These are phyloP conservation scores for Podochytrium sp. DNA, from an alignment of 192 early-diverging fungal species.

Conservation along the genomic window DNA sequence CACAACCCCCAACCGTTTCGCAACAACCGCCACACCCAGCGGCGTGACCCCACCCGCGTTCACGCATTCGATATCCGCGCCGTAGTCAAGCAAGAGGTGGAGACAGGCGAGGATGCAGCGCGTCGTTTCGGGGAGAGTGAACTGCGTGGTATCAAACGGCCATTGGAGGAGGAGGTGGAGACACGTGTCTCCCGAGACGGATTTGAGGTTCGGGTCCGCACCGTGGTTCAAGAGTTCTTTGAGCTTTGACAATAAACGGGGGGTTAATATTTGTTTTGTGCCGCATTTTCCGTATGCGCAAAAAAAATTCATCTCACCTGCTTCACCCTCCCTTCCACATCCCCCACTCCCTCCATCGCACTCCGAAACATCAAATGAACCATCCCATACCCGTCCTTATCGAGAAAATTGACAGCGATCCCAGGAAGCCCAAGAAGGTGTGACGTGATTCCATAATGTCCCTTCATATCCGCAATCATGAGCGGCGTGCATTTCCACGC, in stretches of 20 bases:
- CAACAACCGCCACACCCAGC: conserved; percentile 3
- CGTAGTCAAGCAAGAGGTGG: conserved; percentile 26
- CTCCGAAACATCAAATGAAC: conserved; percentile 41
- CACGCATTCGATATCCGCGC: conserved; percentile 6
- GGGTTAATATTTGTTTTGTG: no score
- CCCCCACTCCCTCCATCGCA: conserved; percentile 6
- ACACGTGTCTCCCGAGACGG: conserved; percentile 40
- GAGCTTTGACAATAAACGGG: no score
- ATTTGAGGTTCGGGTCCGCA: conserved; percentile 43
- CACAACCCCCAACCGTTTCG: background rate
- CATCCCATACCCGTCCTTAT: conserved; percentile 53
- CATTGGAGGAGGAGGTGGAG: conserved; percentile 30
- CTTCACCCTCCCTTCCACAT: conserved; percentile 19
- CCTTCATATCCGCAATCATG: conserved; percentile 58
- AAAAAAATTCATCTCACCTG: no score
- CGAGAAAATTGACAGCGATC: conserved; percentile 52
- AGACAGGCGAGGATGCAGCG: background rate
- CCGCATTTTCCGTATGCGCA: no score
- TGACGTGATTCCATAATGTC: conserved; percentile 48
- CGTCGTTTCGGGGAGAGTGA: no score
- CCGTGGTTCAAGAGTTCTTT: conserved; percentile 21
- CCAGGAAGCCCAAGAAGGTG: conserved; percentile 37
- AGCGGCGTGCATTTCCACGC: conserved; percentile 56
- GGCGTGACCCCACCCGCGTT: conserved; percentile 21
- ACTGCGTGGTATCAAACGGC: background rate